Evolutionary conservation across 768 basidiomycete genomes (phyloP), one percentile per base, ranked within the genome.

Genomic region (Saitozyma podzolica): DNA sequence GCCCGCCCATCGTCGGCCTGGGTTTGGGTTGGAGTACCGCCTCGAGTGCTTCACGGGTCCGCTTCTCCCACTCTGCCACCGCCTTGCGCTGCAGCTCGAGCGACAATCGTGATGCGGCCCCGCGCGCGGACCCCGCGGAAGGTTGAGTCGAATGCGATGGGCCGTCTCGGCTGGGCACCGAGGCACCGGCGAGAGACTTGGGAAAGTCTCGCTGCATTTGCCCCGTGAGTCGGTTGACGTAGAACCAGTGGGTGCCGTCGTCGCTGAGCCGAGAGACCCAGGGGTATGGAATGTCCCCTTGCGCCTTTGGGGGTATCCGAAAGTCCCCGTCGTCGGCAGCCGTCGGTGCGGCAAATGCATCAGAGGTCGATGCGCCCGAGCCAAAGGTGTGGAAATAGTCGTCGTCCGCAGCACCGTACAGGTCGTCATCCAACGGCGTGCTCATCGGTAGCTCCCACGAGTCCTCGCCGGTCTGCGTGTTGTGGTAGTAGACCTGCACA

Each of bases 401-500:
- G 37, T 62, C 61, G n/a, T 68, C 57, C 58, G 62, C 52, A 59
- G 29, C 42, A 56, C 42, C 45, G 65, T 63, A 54, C 29, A 63
- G 39, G 52, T 63, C 63, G 50, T 67, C 43, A 19, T 67, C 72
- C 40, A 73, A 67, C 39, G 66, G 53, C 10, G 58, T 63, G 40
- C 55, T 59, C 16, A 63, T 50, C 2, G 93, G 93, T n/a, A 95
- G 80, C 69, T 96, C 91, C 68, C 87, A 85, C 37, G 92, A 87
- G 48, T 86, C 77, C 59, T 82, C 80, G 20, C 81, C 81, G 6
- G 82, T 82, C 19, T 76, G 66, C 0, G 91, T 91, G 74, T 98
- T 99, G 66, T 91, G 85, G 81, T 97, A 99, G 83, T 88, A 94
- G 76, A 99, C 92, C 93, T 96, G 58, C 13, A 10, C 42, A 5